These are phyloP conservation scores for Candida quercuum DNA, from an alignment of 805 yeast genomes.

Conservation along the genomic window DNA sequence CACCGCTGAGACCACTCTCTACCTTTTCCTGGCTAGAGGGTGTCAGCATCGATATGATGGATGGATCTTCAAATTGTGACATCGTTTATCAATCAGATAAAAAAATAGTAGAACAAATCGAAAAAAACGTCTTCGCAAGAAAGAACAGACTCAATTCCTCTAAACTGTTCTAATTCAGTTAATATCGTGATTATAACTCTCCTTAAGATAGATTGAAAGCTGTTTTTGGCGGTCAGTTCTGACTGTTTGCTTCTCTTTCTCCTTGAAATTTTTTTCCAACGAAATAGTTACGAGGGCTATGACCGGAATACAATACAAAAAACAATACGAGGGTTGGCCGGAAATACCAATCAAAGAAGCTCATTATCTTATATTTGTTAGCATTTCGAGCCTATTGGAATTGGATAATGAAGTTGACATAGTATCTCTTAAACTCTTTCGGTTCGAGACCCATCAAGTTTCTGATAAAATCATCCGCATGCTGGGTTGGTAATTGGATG, in stretches of 20 bases:
- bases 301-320: too few relatives aligned
- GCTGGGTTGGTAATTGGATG: slow-evolving; percentile 52
- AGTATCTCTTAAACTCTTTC: slow-evolving; percentile 68
- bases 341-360: not conserved
- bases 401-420: slow-evolving; percentile 39
- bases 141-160: not conserved
- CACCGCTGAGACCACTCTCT: not conserved
- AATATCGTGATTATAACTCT: too few relatives aligned
- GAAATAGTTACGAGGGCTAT: not conserved
- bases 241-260: not conserved
- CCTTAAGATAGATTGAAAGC: too few relatives aligned
- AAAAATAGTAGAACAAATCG: too few relatives aligned
- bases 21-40: not conserved
- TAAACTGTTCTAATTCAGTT: too few relatives aligned
- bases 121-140: not conserved
- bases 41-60: slow-evolving; percentile 13
- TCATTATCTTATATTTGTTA: not conserved
- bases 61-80: slow-evolving; percentile 17
- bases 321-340: too few relatives aligned
- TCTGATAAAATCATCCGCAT: slow-evolving; percentile 57
- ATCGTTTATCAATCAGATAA: too few relatives aligned
- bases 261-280: not conserved
- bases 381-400: slow-evolving; percentile 14
- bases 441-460: slow-evolving; percentile 50
- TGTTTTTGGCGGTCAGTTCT: too few relatives aligned